Base-by-base conservation (phyloP, 2,329 filamentous ascomycete genomes). In the Torrubiella hemipterigena region DNA sequence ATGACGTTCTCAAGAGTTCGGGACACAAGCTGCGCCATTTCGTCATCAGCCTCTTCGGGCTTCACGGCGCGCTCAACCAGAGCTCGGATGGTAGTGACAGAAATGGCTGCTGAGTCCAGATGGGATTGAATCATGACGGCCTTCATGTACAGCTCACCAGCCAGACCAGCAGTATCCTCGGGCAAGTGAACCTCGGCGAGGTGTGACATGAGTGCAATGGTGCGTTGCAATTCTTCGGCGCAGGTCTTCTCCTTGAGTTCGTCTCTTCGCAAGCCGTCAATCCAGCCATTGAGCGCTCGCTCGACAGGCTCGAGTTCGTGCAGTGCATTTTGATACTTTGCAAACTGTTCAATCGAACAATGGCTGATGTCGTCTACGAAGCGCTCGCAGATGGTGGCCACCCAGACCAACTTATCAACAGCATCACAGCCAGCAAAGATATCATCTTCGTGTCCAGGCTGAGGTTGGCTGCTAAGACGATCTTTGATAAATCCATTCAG, bases 231-330 rank as follows among this genome's bases (percentile, higher is more conserved):
- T 49, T 93, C 84, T 16, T 74, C 73, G 1, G 82, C 77, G 48
- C 86, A 86, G 45, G 84, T 79, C 51, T 80, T 75, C 56, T 89
- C 81, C 54, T 86, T 86, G 29, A 96, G 61, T 34, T 94, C 86
- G 43, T 93, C 86, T 31, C 76, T 77, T 40, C 85, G 78, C 33
- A 95, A 53, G 6, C 75, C 75, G 41, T 95, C 87, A 34, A 96
- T 82, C 74, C 86, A 94, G 33, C 71, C 72, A 48, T 94, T 94
- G 30, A 96, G 59, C 0, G 83, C 82, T 35, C 86, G 73, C 58
- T 98, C 91, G 9, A 96, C 84, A 1, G 87, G 85, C 50, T 94
- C 84, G 30, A 96, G 65, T 53, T 96, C 91, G 44, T 85, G 83
- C 35, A 91, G 57, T 3, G 86, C 82, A 25, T 79, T 77, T 45